Evolutionary conservation across 208 protist species (phyloP).

Genomic region (Leishmania braziliensis): DNA sequence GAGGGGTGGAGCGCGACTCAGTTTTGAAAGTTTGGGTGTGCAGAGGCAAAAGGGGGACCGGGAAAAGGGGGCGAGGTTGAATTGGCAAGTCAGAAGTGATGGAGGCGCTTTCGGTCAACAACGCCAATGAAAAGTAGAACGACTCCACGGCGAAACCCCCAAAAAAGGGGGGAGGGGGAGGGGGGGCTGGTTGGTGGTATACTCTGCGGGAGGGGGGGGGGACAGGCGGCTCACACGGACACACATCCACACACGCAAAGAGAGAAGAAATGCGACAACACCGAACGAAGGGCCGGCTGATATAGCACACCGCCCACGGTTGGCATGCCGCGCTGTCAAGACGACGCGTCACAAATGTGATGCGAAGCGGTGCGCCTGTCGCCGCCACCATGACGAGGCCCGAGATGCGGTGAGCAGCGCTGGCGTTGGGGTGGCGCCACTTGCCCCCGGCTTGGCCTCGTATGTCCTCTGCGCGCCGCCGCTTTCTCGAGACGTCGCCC

Average conservation of each 20-base stretch:
- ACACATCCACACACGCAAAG: neutral
- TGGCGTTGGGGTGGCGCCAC: neutral
- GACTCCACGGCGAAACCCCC: neutral
- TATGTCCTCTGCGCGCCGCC: neutral
- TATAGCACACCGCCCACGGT: neutral
- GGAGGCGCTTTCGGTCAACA: neutral
- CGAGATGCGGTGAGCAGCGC: neutral
- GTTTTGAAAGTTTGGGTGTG: neutral
- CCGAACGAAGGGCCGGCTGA: neutral
- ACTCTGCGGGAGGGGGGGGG: no score
- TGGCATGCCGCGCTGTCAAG: neutral
- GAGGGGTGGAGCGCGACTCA: neutral
- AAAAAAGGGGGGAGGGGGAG: neutral
- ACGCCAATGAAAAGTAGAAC: neutral
- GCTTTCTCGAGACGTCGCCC: neutral
- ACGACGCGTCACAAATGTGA: neutral
- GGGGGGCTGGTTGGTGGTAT: neutral
- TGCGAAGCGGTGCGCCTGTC: neutral
- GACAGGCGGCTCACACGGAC: neutral
- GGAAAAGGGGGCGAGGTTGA: neutral
- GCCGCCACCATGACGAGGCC: conserved; percentile 9
- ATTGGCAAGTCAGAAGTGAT: neutral
- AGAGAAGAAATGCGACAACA: neutral
- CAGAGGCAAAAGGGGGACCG: neutral
- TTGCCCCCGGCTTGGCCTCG: neutral